Conservation (phyloP, 345 rosid genomes). For the Euphorbia peplus region DNA sequence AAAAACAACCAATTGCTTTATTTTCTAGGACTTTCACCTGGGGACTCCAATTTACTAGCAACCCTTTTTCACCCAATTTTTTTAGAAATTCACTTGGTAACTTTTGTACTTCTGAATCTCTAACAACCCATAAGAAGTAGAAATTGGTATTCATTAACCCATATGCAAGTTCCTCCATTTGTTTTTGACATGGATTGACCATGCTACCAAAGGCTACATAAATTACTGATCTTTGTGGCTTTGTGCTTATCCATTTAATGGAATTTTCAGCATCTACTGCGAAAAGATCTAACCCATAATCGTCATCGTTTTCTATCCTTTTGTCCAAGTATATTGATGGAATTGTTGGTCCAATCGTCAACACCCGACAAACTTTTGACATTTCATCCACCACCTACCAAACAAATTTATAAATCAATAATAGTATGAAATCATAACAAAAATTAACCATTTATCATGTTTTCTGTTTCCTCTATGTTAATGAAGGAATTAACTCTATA, state of each 20-base stretch:
- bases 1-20: constrained; percentile 21
- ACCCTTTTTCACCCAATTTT: constrained; percentile 8
- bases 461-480: too few relatives aligned
- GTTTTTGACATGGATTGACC: constrained; percentile 33
- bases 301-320: constrained; percentile 34
- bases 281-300: constrained; percentile 50
- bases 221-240: constrained; percentile 48
- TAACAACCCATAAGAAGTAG: constrained; percentile 54
- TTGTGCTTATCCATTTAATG: constrained; percentile 43
- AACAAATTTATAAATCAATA: background rate
- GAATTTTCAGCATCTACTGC: constrained; percentile 25
- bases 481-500: too few relatives aligned
- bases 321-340: constrained; percentile 61
- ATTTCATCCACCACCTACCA: constrained; percentile 42
- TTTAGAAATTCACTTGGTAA: constrained; percentile 32
- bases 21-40: constrained; percentile 19
- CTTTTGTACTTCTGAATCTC: constrained; percentile 43
- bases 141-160: constrained; percentile 30
- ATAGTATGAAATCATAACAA: too few relatives aligned
- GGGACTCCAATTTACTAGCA: constrained; percentile 11
- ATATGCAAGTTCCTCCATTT: constrained; percentile 53
- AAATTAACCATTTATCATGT: too few relatives aligned
- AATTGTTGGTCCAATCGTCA: constrained; percentile 66
- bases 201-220: constrained; percentile 74
- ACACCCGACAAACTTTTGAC: constrained; percentile 36